Percentiles rank a stretch among this genome's conserved stretches.
phyloP scores from a whole-genome alignment of 2,329 filamentous ascomycete genomes.

The Penicillium sclerotigenum region DNA sequence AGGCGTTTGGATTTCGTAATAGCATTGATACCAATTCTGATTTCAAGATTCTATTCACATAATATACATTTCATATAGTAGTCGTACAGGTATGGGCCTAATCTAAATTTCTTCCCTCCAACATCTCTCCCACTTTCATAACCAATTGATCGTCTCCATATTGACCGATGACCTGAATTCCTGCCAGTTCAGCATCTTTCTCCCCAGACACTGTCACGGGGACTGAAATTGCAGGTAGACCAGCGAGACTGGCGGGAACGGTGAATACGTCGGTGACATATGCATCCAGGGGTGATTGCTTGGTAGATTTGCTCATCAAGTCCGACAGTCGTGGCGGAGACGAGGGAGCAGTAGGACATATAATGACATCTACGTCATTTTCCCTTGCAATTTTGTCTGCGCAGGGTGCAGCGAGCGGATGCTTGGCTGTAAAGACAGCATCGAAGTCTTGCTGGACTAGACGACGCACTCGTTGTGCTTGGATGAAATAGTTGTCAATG shows the following conservation, averaged over 20 bases:
- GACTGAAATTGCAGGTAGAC: slow-evolving; percentile 82
- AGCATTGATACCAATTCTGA: slow-evolving; percentile 19
- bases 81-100: slow-evolving; percentile 4
- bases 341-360: slow-evolving; percentile 83
- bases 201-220: slow-evolving; percentile 53
- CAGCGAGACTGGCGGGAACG: slow-evolving; percentile 88
- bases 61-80: slow-evolving; percentile 15
- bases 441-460: slow-evolving; percentile 87
- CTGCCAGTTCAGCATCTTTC: slow-evolving; percentile 27
- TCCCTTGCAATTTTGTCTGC: slow-evolving; percentile 2
- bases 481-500: slow-evolving; percentile 94
- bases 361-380: slow-evolving; percentile 69
- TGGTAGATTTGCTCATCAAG: slow-evolving; percentile 39
- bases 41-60: not conserved
- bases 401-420: slow-evolving; percentile 55
- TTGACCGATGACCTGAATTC: slow-evolving; percentile 49
- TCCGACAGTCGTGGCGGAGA: slow-evolving; percentile 64
- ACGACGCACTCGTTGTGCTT: slow-evolving; percentile 82
- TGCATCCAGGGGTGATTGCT: slow-evolving; percentile 58
- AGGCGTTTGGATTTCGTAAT: slow-evolving; percentile 6
- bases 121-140: slow-evolving; percentile 36
- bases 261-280: slow-evolving; percentile 97
- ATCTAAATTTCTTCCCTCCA: slow-evolving; percentile 30
- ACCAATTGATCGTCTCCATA: slow-evolving; percentile 47
- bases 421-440: slow-evolving; percentile 65